Evolutionary conservation across 2,329 filamentous ascomycete genomes (phyloP).

Genomic region (Phaeosphaeriaceae sp.): DNA sequence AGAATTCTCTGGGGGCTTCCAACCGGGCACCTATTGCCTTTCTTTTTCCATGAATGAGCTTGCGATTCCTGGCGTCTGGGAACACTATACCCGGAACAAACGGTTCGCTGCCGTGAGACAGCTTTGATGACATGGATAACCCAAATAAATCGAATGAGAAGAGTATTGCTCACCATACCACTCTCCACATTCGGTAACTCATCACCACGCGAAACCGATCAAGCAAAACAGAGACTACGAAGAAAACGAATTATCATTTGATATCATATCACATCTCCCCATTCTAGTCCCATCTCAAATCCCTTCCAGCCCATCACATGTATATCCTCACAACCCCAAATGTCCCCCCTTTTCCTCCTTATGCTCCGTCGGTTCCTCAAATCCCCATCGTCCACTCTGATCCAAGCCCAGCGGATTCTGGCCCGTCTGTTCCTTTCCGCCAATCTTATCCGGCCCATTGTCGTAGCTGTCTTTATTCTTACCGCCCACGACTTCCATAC

Average conservation of each 20-base stretch:
- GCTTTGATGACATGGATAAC: too few species aligned
- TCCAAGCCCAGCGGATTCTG: conserved; percentile 50
- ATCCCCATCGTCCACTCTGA: conserved; percentile 47
- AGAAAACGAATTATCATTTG: too few species aligned
- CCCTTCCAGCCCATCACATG: background rate
- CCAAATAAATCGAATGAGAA: background rate
- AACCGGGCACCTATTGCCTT: background rate
- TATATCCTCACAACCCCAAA: background rate
- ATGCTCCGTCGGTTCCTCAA: conserved; percentile 34
- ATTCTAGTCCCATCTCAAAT: background rate
- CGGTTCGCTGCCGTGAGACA: too few species aligned
- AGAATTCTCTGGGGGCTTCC: background rate
- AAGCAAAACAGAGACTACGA: too few species aligned
- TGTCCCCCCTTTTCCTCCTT: conserved; percentile 3
- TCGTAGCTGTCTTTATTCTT: conserved; percentile 50
- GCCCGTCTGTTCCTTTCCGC: conserved; percentile 49
- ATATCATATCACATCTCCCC: too few species aligned
- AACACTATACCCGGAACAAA: too few species aligned
- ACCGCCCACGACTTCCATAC: conserved; percentile 46
- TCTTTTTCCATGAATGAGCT: background rate
- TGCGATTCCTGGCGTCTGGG: too few species aligned
- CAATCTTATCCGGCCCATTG: conserved; percentile 44
- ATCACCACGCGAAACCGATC: background rate
- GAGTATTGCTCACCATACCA: background rate
- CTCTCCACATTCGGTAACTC: background rate